Base-by-base conservation (phyloP, 495 filamentous ascomycete genomes). In the Cairneyella variabilis region DNA sequence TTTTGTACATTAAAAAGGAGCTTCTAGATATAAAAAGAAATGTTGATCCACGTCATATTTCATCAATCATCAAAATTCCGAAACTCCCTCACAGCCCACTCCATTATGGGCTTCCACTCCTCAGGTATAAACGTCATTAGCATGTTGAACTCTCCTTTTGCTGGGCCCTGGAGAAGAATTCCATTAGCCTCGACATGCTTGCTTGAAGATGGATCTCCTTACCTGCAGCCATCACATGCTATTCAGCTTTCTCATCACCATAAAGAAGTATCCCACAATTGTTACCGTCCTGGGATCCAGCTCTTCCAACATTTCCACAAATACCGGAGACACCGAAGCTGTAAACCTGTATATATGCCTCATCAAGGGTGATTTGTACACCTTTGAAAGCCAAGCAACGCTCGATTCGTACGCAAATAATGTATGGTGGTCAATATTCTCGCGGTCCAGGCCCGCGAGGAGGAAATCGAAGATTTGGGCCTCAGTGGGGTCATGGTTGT, bases 291-390 rank as follows among this genome's bases (percentile, higher is more conserved):
- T 30, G 16, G 44, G 44, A 18, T 48, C 44, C n/a, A 14, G 12
- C 10, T 17, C 26, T 45, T 20, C 38, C 4, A 53, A 10, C 7
- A 53, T 7, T 32, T 53, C 25, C 12, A 53, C 26, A 18, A 53
- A 53, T 10, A 38, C 39, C 18, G 17, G 22, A 21, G 38, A 34
- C 16, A 45, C 50, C 38, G 45, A 9, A 28, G 39, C 40, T 30
- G 50, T 38, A 20, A 53, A 53, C 37, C 37, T 45, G 17, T 44
- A 28, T 9, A 53, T 27, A 21, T 44, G 22, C 17, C 25, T 30
- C 25, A 30, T 2, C 6, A 32, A 8, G n/a, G 17, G 21, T 21
- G 14, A 12, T 7, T 14, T 18, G 25, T n/a, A 14, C 17, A 44
- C 17, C 12, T 17, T 32, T n/a, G 22, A 20, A 8, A 53, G 27